These are phyloP conservation scores for Leccinum incarnatum DNA, from an alignment of 768 basidiomycete genomes.

Conservation along the genomic window DNA sequence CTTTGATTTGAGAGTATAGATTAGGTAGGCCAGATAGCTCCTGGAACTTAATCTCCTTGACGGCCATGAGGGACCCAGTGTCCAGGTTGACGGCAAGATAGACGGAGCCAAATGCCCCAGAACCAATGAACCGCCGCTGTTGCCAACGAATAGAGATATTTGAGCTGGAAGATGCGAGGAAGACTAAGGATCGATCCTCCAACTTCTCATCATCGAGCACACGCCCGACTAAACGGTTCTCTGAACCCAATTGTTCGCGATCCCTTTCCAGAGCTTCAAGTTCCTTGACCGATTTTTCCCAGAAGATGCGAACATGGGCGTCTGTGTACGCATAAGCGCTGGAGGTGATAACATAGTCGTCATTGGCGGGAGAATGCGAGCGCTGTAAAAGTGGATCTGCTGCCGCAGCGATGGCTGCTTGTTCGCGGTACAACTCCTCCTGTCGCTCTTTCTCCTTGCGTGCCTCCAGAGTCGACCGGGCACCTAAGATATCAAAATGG, in stretches of 20 bases:
- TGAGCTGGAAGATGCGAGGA: slow-evolving; percentile 92
- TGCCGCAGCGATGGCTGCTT: slow-evolving; percentile 46
- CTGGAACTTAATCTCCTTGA: slow-evolving; percentile 98
- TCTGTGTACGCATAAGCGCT: slow-evolving; percentile 48
- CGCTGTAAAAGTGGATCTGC: slow-evolving; percentile 49
- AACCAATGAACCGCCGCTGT: slow-evolving; percentile 95
- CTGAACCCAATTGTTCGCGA: slow-evolving; percentile 57
- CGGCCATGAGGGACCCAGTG: slow-evolving; percentile 94
- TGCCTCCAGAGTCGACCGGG: slow-evolving; percentile 83
- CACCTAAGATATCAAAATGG: slow-evolving; percentile 98
- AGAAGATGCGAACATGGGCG: slow-evolving; percentile 66
- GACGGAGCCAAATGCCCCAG: slow-evolving; percentile 99
- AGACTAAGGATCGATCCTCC: slow-evolving; percentile 91
- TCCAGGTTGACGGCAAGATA: slow-evolving; percentile 97
- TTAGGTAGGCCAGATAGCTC: slow-evolving; percentile 86
- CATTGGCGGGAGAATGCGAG: slow-evolving; percentile 37
- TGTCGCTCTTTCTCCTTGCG: slow-evolving; percentile 86
- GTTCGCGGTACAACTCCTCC: slow-evolving; percentile 57
- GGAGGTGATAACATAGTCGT: slow-evolving; percentile 26
- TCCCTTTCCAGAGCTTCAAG: slow-evolving; percentile 63
- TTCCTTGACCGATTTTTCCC: slow-evolving; percentile 65
- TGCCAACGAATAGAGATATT: slow-evolving; percentile 98
- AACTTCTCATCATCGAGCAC: slow-evolving; percentile 92
- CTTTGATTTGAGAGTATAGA: slow-evolving; percentile 88
- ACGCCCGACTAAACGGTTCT: slow-evolving; percentile 80